Evolutionary conservation across 352 stramenopile species (phyloP), one percentile per base, ranked within the genome.

Genomic region (Phytophthora megakarya): DNA sequence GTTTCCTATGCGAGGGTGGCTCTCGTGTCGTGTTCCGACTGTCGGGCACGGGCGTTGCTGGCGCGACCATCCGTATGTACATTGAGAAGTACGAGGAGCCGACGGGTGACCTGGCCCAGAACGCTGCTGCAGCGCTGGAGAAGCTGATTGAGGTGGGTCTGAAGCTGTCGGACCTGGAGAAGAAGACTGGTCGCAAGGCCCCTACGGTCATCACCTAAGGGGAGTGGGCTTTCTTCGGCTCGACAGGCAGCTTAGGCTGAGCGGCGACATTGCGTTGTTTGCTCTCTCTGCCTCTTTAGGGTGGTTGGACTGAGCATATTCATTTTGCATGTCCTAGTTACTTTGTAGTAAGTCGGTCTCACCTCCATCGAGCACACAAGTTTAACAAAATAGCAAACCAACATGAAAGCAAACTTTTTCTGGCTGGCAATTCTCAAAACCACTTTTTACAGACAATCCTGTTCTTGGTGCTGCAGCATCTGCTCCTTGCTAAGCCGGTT

Each of bases 1-100:
- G 97, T 45, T 92, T 98, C 60, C 88, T 97, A 65, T 99, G 99
- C 50, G 78, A 87, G 47, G 96, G 99, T 73, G 88, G 93, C 51
- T 97, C 93, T 45, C 84, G 98, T 60, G 91, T 98, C 33, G 92
- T 99, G 39, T 99, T 99, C 84, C 93, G 98, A 12, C 83, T 99
- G 25, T 98, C 91, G 61, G 98, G 98, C 53, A 99, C 98, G 32
- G 98, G 97, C 48, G 98, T 97, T 63, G 90, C 94, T 19, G 97
- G 97, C 45, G 97, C 97, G 16, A 99, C 97, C 3, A 96, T 99
- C 67, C 93, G 97, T 65, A 98, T 99, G 93, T 99, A 99, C 89
- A 91, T 99, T 70, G 98, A 99, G 78, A 98, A 99, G 83, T 99
- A 99, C 81, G 97, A 99, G 66, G 48, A 72, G 40, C 73, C 80